Evolutionary conservation across 768 basidiomycete species (phyloP).

Genomic region (Udeniomyces megalosporus): DNA sequence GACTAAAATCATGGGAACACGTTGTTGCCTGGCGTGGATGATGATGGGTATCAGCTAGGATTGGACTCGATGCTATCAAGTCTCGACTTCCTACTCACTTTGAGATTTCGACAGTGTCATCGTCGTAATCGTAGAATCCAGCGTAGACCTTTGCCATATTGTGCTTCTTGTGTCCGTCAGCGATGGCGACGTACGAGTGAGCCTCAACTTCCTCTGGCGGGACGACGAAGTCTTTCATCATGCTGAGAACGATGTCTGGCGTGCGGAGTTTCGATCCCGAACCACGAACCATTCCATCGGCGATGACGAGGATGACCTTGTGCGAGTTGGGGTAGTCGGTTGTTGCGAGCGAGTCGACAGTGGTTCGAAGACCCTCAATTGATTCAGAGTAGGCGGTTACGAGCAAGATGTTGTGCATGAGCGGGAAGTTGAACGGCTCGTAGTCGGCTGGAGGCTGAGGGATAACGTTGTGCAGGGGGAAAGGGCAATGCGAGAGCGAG

Average conservation of each 20-base stretch:
- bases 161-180: slow-evolving; percentile 98
- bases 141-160: slow-evolving; percentile 99
- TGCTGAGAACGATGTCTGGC: slow-evolving; percentile 78
- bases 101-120: slow-evolving; percentile 66
- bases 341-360: slow-evolving; percentile 92
- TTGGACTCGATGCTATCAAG: not conserved
- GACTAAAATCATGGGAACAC: slow-evolving; percentile 86
- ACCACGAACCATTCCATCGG: slow-evolving; percentile 97
- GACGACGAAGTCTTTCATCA: slow-evolving; percentile 93
- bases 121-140: slow-evolving; percentile 90
- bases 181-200: slow-evolving; percentile 94
- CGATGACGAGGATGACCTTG: slow-evolving; percentile 86
- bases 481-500: slow-evolving; percentile 48
- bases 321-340: slow-evolving; percentile 98
- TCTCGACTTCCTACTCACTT: not conserved
- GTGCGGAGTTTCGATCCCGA: slow-evolving; percentile 76
- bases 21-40: slow-evolving; percentile 85
- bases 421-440: slow-evolving; percentile 90
- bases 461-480: slow-evolving; percentile 74
- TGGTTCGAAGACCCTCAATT: slow-evolving; percentile 86
- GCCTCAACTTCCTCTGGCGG: slow-evolving; percentile 69
- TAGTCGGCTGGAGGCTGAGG: slow-evolving; percentile 81
- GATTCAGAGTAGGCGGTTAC: slow-evolving; percentile 98
- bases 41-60: not conserved
- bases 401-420: slow-evolving; percentile 82